Percentiles rank a stretch among this genome's conserved stretches.
Conservation (phyloP, 495 filamentous ascomycete species). For the Podospora didyma region DNA sequence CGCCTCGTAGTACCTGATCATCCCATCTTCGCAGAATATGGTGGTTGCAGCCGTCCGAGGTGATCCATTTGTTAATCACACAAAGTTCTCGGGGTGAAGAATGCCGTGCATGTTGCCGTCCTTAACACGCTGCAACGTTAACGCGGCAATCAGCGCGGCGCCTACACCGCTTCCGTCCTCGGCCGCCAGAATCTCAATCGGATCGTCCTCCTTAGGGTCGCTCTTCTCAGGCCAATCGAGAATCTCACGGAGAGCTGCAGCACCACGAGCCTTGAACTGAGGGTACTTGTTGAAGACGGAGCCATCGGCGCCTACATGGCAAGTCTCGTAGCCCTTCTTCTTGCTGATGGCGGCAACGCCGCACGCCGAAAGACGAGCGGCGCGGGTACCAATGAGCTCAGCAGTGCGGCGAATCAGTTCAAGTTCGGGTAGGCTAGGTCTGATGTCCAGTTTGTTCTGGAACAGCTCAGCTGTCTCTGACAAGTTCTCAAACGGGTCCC, state of each 20-base stretch:
- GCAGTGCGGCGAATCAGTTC: slow-evolving; percentile 83
- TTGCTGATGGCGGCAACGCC: slow-evolving; percentile 93
- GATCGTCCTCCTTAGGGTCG: slow-evolving; percentile 64
- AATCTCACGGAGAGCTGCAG: slow-evolving; percentile 85
- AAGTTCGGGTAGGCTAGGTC: slow-evolving; percentile 65
- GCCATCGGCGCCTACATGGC: slow-evolving; percentile 93
- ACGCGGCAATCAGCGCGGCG: slow-evolving; percentile 86
- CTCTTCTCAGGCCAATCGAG: slow-evolving; percentile 78
- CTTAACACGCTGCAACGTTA: slow-evolving; percentile 83
- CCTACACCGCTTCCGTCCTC: slow-evolving; percentile 97
- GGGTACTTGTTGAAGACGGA: slow-evolving; percentile 98
- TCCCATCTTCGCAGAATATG: neutral
- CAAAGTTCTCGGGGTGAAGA: slow-evolving; percentile 62
- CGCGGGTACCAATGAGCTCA: slow-evolving; percentile 90
- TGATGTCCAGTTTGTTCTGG: slow-evolving; percentile 64
- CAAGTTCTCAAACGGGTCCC: slow-evolving; percentile 91
- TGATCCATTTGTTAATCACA: slow-evolving; percentile 6
- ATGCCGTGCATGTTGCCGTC: slow-evolving; percentile 77
- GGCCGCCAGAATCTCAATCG: slow-evolving; percentile 77
- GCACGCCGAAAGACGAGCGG: slow-evolving; percentile 87
- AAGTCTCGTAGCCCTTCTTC: slow-evolving; percentile 83
- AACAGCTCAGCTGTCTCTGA: slow-evolving; percentile 80
- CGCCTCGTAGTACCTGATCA: neutral
- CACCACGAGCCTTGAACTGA: slow-evolving; percentile 89
- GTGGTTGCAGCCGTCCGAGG: neutral